phyloP scores from a whole-genome alignment of 805 yeast species.

The Isabelozyma gotoi region DNA sequence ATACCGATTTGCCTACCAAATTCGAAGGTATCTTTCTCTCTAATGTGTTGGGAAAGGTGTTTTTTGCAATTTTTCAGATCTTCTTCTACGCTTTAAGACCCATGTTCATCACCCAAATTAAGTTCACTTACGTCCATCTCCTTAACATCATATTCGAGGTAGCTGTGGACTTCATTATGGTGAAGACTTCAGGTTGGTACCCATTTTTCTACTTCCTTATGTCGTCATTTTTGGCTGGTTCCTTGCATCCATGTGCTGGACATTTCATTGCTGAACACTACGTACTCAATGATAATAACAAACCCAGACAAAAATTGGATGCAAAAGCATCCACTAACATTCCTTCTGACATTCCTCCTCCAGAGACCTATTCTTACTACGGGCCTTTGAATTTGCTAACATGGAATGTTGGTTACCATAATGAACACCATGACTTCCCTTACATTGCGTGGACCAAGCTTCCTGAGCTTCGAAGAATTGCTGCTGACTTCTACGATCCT shows the following conservation, averaged over 20 bases:
- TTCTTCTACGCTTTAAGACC: constrained; percentile 90
- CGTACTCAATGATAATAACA: constrained; percentile 58
- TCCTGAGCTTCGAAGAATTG: constrained; percentile 61
- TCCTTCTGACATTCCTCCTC: constrained; percentile 42
- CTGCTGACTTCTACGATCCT: constrained; percentile 78
- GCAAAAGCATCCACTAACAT: constrained; percentile 20
- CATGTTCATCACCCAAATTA: constrained; percentile 75
- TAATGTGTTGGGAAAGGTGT: constrained; percentile 81
- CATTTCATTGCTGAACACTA: constrained; percentile 96
- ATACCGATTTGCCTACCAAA: constrained; percentile 84
- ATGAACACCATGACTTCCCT: constrained; percentile 95
- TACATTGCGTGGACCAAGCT: constrained; percentile 87
- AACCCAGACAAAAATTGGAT: constrained; percentile 30
- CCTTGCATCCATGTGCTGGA: constrained; percentile 91
- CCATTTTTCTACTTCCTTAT: constrained; percentile 65
- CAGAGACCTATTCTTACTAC: constrained; percentile 86
- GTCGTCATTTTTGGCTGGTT: constrained; percentile 85
- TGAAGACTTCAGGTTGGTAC: constrained; percentile 61
- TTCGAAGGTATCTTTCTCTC: constrained; percentile 75
- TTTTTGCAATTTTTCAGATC: constrained; percentile 86
- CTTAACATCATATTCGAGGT: constrained; percentile 65
- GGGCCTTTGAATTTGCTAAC: constrained; percentile 76
- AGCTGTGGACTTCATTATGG: constrained; percentile 55
- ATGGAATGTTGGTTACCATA: constrained; percentile 93
- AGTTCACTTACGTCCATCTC: constrained; percentile 73